Base-by-base conservation (phyloP, 2,329 filamentous ascomycete species). In the Botrytis galanthina region DNA sequence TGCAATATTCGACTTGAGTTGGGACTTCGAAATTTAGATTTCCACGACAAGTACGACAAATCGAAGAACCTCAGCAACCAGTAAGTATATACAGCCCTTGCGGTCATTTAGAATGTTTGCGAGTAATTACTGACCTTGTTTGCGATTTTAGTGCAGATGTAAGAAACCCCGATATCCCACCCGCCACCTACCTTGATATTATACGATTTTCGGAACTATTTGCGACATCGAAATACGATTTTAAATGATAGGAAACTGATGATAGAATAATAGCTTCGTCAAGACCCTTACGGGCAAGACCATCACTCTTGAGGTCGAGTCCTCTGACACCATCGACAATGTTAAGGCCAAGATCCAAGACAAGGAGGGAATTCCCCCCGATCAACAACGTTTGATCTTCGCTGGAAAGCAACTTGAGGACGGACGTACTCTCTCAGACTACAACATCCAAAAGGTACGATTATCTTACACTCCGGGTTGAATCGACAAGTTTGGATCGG, bases 211-310 rank as follows among this genome's bases (percentile, higher is more conserved):
- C 29, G 46, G 44, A 51, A 51, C 37, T 37, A 35, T 22, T 51
- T 51, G 68, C 66, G 66, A 69, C 35, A 37, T 61, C 35, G 18
- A 60, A 39, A 20, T 48, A 37, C 44, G 48, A 68, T 66, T 62
- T 73, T 4, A 9, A 9, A 57, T 57, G 51, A 62, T 62, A 39
- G 37, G 54, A 73, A 32, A 69, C 71, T 81, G 75, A 81, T 74
- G 42, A 73, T 69, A 61, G 29, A 39, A 37, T 14, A 71, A 78
- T 87, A 97, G 93, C 92, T 98, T 98, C 92, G 95, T 98, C 88
- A 98, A 98, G 92, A 98, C 95, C 90, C 94, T 98, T 84, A 98
- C 95, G 90, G 95, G 96, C 88, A 98, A 98, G 93, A 98, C 95
- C 86, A 98, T 98, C 90, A 98, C 96, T 87, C 92, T 98, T 83